Evolutionary conservation across 2,329 filamentous ascomycete species (phyloP).

Genomic region (Fusarium begoniae): DNA sequence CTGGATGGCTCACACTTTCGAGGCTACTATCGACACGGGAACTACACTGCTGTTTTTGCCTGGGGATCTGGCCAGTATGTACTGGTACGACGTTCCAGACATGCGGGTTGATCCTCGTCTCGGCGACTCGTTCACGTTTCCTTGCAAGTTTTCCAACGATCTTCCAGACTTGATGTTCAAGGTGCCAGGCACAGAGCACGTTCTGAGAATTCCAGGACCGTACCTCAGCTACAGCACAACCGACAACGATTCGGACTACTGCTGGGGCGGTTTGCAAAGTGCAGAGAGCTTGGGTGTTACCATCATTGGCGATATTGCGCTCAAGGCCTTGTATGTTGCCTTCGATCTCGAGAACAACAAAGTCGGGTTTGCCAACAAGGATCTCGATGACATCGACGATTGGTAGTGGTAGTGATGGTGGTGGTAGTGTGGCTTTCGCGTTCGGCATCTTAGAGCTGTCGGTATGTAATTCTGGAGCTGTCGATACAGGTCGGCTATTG

Average conservation of each 20-base stretch:
- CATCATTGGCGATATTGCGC: conserved; percentile 81
- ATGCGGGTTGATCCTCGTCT: conserved; percentile 57
- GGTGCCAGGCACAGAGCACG: conserved; percentile 58
- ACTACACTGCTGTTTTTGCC: conserved; percentile 72
- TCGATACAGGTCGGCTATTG: conserved; percentile 1
- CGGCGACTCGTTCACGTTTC: conserved; percentile 64
- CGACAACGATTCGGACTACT: conserved; percentile 60
- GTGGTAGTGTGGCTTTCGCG: background rate
- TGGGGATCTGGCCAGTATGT: conserved; percentile 63
- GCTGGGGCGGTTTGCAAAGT: conserved; percentile 81
- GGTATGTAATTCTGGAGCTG: conserved; percentile 6
- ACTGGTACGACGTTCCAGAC: conserved; percentile 65
- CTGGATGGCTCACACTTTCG: conserved; percentile 58
- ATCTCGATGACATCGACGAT: conserved; percentile 40
- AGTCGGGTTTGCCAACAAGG: conserved; percentile 57
- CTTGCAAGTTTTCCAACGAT: conserved; percentile 60
- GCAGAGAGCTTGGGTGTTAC: conserved; percentile 57
- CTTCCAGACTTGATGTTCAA: conserved; percentile 68
- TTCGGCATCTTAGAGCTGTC: background rate
- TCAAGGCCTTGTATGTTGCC: conserved; percentile 80
- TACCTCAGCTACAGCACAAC: conserved; percentile 65
- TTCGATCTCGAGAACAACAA: conserved; percentile 64
- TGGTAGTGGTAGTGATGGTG: background rate
- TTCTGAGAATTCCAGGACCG: conserved; percentile 62
- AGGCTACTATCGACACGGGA: conserved; percentile 73